phyloP scores from a whole-genome alignment of 371 early-diverging fungal species.

The Mucor piriformis region DNA sequence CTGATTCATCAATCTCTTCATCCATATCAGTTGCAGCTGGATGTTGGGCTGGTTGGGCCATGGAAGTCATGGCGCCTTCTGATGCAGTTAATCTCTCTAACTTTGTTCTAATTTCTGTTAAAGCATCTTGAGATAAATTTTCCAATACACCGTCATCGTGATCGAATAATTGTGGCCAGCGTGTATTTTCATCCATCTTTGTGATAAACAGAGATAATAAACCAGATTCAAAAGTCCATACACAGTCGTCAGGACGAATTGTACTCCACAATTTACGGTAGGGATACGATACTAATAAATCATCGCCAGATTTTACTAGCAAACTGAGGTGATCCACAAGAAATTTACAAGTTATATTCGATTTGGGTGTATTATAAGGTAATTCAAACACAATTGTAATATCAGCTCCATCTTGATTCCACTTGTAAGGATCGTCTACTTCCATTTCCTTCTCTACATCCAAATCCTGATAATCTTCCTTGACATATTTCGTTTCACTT shows the following conservation, averaged over 20 bases:
- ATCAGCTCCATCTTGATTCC: constrained; percentile 74
- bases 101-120: constrained; percentile 60
- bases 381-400: constrained; percentile 67
- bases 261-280: constrained; percentile 42
- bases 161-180: constrained; percentile 81
- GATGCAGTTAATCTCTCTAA: constrained; percentile 70
- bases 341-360: constrained; percentile 62
- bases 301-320: constrained; percentile 31
- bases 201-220: constrained; percentile 70
- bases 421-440: constrained; percentile 59
- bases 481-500: constrained; percentile 40
- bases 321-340: constrained; percentile 50
- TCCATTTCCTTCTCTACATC: constrained; percentile 9
- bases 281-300: constrained; percentile 29
- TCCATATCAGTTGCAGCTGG: constrained; percentile 64
- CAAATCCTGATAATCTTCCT: background rate
- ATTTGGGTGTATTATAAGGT: constrained; percentile 52
- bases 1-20: constrained; percentile 72
- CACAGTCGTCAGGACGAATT: constrained; percentile 62
- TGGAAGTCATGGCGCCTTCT: background rate
- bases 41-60: constrained; percentile 35
- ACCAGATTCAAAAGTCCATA: constrained; percentile 78
- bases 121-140: constrained; percentile 64
- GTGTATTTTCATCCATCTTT: constrained; percentile 60
- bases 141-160: constrained; percentile 75